Evolutionary conservation across 139 green algal genomes (phyloP).

Genomic region (Spirogloea muscicola): DNA sequence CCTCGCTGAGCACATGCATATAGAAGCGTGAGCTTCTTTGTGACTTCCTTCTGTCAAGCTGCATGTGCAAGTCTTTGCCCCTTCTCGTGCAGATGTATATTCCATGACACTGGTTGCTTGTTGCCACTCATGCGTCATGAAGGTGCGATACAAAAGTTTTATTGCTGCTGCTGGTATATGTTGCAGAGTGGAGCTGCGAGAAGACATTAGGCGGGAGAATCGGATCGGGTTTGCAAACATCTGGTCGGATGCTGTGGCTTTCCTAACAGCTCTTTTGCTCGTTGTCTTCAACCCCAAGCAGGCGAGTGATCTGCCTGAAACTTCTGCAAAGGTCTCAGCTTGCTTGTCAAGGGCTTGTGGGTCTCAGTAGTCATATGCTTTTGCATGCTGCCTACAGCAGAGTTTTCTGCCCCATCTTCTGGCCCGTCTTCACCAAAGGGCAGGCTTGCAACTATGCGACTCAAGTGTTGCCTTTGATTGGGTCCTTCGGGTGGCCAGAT

Average conservation of each 20-base stretch:
- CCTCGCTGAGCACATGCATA: constrained; percentile 35
- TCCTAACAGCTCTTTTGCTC: constrained; percentile 4
- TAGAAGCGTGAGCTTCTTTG: constrained; percentile 31
- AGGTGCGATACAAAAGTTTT: background rate
- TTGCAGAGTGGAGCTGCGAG: constrained; percentile 22
- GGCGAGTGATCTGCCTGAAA: too few species aligned
- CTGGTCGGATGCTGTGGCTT: constrained; percentile 20
- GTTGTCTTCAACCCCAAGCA: constrained; percentile 31
- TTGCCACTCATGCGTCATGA: background rate
- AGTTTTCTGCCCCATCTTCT: too few species aligned
- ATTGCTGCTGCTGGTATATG: background rate
- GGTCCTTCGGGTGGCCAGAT: too few species aligned
- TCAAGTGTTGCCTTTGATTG: too few species aligned
- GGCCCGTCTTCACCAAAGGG: too few species aligned
- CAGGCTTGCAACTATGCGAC: too few species aligned
- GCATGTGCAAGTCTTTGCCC: background rate
- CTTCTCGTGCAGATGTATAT: background rate
- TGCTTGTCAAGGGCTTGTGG: too few species aligned
- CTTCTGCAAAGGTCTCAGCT: too few species aligned
- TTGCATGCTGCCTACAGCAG: too few species aligned
- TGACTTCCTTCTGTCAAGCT: background rate
- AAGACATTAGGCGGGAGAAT: constrained; percentile 35
- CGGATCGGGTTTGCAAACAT: constrained; percentile 26
- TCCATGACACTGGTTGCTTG: background rate
- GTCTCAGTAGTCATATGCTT: too few species aligned